These are phyloP conservation scores for Candida maris DNA, from an alignment of 805 yeast species.

Conservation along the genomic window DNA sequence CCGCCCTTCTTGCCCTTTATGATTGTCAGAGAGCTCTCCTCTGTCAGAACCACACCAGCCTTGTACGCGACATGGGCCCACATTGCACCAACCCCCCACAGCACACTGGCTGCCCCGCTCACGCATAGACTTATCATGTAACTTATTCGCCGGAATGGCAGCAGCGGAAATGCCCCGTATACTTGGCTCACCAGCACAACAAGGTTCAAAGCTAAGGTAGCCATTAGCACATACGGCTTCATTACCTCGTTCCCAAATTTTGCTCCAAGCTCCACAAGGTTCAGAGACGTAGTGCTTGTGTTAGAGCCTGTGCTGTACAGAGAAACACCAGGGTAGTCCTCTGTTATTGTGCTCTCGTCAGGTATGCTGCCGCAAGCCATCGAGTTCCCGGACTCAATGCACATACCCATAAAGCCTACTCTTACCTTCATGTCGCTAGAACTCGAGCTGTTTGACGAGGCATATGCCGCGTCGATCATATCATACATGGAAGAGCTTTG, in stretches of 20 bases:
- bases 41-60: conserved; percentile 41
- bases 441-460: conserved; percentile 29
- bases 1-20: conserved; percentile 42
- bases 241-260: conserved; percentile 43
- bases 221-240: conserved; percentile 53
- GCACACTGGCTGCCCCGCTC: conserved; percentile 35
- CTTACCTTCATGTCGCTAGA: conserved; percentile 41
- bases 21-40: conserved; percentile 48
- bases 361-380: conserved; percentile 33
- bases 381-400: conserved; percentile 38
- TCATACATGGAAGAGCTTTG: conserved; percentile 40
- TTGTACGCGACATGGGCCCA: conserved; percentile 56
- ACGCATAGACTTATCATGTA: conserved; percentile 30
- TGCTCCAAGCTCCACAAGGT: conserved; percentile 45
- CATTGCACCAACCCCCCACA: conserved; percentile 68
- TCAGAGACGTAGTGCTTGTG: conserved; percentile 34
- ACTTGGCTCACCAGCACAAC: conserved; percentile 38
- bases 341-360: conserved; percentile 17
- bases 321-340: conserved; percentile 31
- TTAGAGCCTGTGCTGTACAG: conserved; percentile 32
- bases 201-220: conserved; percentile 42
- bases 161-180: conserved; percentile 44
- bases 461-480: conserved; percentile 37
- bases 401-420: conserved; percentile 56
- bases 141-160: conserved; percentile 39